These are phyloP conservation scores for Saccharomyces hybrid DNA, from an alignment of 1,139 yeast species.

Conservation along the genomic window DNA sequence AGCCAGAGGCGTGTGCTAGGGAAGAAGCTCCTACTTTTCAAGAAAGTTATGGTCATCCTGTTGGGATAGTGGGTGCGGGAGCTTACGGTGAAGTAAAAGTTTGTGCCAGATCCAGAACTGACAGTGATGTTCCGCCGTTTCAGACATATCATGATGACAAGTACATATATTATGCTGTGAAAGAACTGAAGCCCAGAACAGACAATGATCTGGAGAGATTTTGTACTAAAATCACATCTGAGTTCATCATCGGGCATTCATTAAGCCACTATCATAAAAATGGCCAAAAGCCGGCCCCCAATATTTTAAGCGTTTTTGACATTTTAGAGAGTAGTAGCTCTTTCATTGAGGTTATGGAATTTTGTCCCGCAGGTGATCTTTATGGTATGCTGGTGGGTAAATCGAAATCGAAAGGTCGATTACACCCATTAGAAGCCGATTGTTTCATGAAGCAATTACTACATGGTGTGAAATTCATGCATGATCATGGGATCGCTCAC, in stretches of 20 bases:
- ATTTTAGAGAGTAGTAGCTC: slow-evolving; percentile 49
- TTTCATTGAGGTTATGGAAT: slow-evolving; percentile 67
- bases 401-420: slow-evolving; percentile 13
- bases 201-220: slow-evolving; percentile 49
- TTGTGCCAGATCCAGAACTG: slow-evolving; percentile 35
- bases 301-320: slow-evolving; percentile 61
- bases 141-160: slow-evolving; percentile 19
- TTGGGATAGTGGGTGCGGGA: slow-evolving; percentile 57
- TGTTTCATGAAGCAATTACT: slow-evolving; percentile 62
- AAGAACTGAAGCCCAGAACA: slow-evolving; percentile 46
- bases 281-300: slow-evolving; percentile 33
- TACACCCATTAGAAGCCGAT: slow-evolving; percentile 52
- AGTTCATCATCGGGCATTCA: slow-evolving; percentile 64
- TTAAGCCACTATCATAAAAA: slow-evolving; percentile 37
- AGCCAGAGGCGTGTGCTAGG: slow-evolving; percentile 20
- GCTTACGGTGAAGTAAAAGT: slow-evolving; percentile 58
- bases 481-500: slow-evolving; percentile 66
- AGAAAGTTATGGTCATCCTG: slow-evolving; percentile 52
- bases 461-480: slow-evolving; percentile 58
- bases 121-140: slow-evolving; percentile 24
- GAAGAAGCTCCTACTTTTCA: slow-evolving; percentile 28
- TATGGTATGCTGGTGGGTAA: slow-evolving; percentile 37
- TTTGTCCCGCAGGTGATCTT: slow-evolving; percentile 64
- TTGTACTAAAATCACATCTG: slow-evolving; percentile 61
- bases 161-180: slow-evolving; percentile 52